Evolutionary conservation across 176 grass and related monocot species (phyloP).

Genomic region (Avena atlantica): DNA sequence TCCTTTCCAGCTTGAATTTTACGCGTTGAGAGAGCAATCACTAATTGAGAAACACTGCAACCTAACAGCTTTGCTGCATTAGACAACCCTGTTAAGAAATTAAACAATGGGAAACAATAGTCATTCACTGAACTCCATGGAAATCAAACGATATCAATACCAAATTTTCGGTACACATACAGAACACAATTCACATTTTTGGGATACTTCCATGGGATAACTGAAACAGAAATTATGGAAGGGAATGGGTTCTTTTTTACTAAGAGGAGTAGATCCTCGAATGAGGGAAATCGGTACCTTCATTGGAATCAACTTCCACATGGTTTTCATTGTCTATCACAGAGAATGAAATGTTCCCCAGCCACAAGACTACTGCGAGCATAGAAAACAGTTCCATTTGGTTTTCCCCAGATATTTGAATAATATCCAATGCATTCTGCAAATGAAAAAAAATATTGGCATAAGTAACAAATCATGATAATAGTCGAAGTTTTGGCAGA

Average conservation of each 20-base stretch:
- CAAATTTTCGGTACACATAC: slow-evolving; percentile 1
- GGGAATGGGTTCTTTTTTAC: neutral
- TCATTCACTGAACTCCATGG: neutral
- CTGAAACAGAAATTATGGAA: neutral
- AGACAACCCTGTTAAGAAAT: slow-evolving; percentile 61
- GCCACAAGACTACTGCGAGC: slow-evolving; percentile 83
- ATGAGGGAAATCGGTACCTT: slow-evolving; percentile 58
- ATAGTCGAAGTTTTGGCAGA: neutral
- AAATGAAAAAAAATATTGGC: slow-evolving; percentile 21
- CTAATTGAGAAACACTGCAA: slow-evolving; percentile 67
- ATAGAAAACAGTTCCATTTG: slow-evolving; percentile 91
- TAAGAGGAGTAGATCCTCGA: neutral
- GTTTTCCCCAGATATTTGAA: slow-evolving; percentile 82
- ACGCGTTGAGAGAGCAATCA: slow-evolving; percentile 75
- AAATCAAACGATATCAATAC: slow-evolving; percentile 13
- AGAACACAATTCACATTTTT: slow-evolving; percentile 11
- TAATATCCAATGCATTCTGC: slow-evolving; percentile 77
- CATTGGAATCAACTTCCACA: slow-evolving; percentile 85
- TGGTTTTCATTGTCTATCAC: slow-evolving; percentile 96
- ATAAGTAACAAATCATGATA: slow-evolving; percentile 37
- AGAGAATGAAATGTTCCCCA: slow-evolving; percentile 92
- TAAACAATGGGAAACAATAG: slow-evolving; percentile 29
- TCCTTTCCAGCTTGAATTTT: slow-evolving; percentile 94
- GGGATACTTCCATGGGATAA: slow-evolving; percentile 6
- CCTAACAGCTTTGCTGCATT: slow-evolving; percentile 80